Evolutionary conservation across 1,284 basidiomycete species (phyloP).

Genomic region (Rugosomyces carneus): DNA sequence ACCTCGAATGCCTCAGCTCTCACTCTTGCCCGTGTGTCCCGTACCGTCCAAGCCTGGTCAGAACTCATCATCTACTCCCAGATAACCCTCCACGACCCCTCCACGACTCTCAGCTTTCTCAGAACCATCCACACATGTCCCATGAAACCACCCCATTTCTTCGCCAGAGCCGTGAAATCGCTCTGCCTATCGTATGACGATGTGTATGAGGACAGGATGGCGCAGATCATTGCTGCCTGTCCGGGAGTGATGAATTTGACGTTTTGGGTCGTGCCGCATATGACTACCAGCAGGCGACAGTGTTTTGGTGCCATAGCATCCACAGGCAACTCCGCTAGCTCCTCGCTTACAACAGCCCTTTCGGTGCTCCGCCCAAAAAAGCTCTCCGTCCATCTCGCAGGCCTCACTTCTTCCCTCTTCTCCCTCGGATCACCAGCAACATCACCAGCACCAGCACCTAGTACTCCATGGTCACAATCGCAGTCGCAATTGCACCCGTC

Average conservation of each 20-base stretch:
- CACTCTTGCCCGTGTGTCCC: constrained; percentile 22
- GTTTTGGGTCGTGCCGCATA: constrained; percentile 21
- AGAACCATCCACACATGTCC: constrained; percentile 22
- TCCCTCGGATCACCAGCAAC: constrained; percentile 18
- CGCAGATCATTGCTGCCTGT: constrained; percentile 21
- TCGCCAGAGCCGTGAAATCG: constrained; percentile 23
- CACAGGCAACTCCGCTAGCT: background rate
- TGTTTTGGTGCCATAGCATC: too few relatives aligned
- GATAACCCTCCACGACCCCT: constrained; percentile 21
- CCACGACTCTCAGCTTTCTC: constrained; percentile 23
- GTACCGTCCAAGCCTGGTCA: constrained; percentile 22
- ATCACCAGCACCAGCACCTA: background rate
- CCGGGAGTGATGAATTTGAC: constrained; percentile 22
- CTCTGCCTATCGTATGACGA: constrained; percentile 25
- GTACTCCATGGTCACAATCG: too few relatives aligned
- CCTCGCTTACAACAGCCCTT: constrained; percentile 14
- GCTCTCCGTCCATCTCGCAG: constrained; percentile 17
- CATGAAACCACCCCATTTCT: constrained; percentile 22
- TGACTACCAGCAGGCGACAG: constrained; percentile 1
- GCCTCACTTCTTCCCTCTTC: constrained; percentile 11
- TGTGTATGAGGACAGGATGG: constrained; percentile 17
- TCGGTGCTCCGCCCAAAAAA: constrained; percentile 19
- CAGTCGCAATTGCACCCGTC: too few relatives aligned
- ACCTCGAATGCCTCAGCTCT: constrained; percentile 20
- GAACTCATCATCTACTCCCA: constrained; percentile 23